Evolutionary conservation across 345 rosid species (phyloP).

Genomic region (Populus euphratica): DNA sequence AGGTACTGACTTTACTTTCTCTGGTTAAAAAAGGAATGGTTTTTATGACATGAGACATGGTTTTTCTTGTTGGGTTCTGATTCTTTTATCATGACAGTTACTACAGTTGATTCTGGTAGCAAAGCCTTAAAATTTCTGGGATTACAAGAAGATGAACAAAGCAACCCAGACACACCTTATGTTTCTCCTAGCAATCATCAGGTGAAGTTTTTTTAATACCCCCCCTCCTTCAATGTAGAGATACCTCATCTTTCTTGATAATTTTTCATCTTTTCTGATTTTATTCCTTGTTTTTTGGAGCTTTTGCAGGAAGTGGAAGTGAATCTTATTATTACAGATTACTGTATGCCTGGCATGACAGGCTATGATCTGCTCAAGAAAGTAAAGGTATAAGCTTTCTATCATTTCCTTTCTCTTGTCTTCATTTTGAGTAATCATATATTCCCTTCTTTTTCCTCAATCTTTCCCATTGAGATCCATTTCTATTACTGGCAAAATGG

Average conservation of each 20-base stretch:
- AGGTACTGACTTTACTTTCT: slow-evolving; percentile 20
- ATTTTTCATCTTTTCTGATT: background rate
- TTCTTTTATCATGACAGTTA: slow-evolving; percentile 35
- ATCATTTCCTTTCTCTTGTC: background rate
- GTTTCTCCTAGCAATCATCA: slow-evolving; percentile 37
- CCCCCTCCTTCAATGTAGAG: background rate
- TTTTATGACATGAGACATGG: background rate
- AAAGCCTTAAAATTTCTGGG: slow-evolving; percentile 74
- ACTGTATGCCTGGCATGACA: slow-evolving; percentile 89
- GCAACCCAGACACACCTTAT: slow-evolving; percentile 19
- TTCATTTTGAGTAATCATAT: slow-evolving; percentile 13
- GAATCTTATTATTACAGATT: slow-evolving; percentile 67
- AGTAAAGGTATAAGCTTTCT: slow-evolving; percentile 44
- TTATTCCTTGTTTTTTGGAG: background rate
- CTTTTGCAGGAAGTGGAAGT: slow-evolving; percentile 48
- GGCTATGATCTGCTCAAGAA: slow-evolving; percentile 78
- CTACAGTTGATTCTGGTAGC: slow-evolving; percentile 71
- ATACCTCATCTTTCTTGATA: background rate
- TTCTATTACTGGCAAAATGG: slow-evolving; percentile 21
- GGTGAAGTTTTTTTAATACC: slow-evolving; percentile 12
- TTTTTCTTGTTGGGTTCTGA: background rate
- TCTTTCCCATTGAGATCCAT: background rate
- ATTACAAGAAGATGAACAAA: slow-evolving; percentile 34
- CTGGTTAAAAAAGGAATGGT: background rate
- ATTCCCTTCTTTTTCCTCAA: slow-evolving; percentile 17